Conservation (phyloP, 2,329 filamentous ascomycete genomes). For the Alternaria metachromatica region DNA sequence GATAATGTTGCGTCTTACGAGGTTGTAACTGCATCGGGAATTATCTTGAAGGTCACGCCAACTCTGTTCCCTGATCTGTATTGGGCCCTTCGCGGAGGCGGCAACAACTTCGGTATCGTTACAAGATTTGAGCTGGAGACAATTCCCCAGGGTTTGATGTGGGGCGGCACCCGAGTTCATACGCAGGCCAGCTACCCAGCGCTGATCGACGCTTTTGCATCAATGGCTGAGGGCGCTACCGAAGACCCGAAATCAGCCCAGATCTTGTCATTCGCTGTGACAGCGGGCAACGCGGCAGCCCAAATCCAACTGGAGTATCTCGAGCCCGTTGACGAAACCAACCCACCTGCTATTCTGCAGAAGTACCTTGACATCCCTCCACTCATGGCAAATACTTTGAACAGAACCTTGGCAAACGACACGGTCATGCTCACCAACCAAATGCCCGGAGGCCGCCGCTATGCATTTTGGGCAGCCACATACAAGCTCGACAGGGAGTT, state of each 20-base stretch:
- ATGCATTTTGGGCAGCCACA: slow-evolving; percentile 33
- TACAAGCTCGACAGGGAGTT: slow-evolving; percentile 30
- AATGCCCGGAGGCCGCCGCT: slow-evolving; percentile 41
- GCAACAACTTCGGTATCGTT: slow-evolving; percentile 41
- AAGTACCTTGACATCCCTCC: slow-evolving; percentile 16
- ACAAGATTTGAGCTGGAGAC: slow-evolving; percentile 28
- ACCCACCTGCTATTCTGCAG: slow-evolving; percentile 18
- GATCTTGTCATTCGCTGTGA: slow-evolving; percentile 31
- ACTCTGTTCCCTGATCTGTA: slow-evolving; percentile 47
- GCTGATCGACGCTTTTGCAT: slow-evolving; percentile 17
- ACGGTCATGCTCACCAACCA: slow-evolving; percentile 44
- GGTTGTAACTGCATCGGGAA: slow-evolving; percentile 38
- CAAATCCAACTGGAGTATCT: slow-evolving; percentile 29
- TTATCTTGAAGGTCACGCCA: slow-evolving; percentile 28
- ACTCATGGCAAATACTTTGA: slow-evolving; percentile 8
- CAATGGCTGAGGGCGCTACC: slow-evolving; percentile 16
- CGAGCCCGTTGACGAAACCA: slow-evolving; percentile 25
- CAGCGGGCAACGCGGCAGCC: slow-evolving; percentile 20
- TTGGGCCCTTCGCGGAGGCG: slow-evolving; percentile 42
- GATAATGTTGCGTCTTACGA: slow-evolving; percentile 12
- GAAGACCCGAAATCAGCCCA: slow-evolving; percentile 31
- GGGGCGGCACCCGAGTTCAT: slow-evolving; percentile 9
- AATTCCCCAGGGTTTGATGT: slow-evolving; percentile 19
- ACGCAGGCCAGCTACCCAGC: slow-evolving; percentile 7
- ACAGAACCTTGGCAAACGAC: slow-evolving; percentile 25